Conservation (phyloP, 257 asterid genomes). For the Oldenlandia corymbosa region DNA sequence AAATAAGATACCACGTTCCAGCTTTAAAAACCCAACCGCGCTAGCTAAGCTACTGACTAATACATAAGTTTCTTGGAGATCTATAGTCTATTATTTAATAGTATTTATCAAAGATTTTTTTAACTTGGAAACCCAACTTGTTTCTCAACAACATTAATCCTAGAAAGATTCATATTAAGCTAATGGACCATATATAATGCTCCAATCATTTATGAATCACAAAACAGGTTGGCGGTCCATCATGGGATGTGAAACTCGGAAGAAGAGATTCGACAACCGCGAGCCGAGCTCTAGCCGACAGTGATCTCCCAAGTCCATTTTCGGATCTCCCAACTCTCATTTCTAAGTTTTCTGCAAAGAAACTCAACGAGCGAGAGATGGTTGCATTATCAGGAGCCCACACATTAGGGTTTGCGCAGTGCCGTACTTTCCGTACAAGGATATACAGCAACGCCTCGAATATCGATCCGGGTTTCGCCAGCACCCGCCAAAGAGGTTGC, state of each 20-base stretch:
- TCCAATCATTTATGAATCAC: no score
- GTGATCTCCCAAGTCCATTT: slow-evolving; percentile 20
- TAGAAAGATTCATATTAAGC: no score
- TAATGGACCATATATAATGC: no score
- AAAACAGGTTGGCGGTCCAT: slow-evolving; percentile 7
- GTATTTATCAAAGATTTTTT: no score
- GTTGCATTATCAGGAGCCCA: slow-evolving; percentile 25
- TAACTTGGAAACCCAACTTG: no score
- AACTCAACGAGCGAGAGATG: slow-evolving; percentile 27
- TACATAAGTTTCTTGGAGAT: no score
- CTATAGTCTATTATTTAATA: no score
- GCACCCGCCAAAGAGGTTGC: slow-evolving; percentile 23
- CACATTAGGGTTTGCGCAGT: slow-evolving; percentile 11
- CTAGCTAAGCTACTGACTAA: no score
- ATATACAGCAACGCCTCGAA: slow-evolving; percentile 23
- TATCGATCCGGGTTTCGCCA: slow-evolving; percentile 32
- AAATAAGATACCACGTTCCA: no score
- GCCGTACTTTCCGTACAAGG: slow-evolving; percentile 15
- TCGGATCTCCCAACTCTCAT: slow-evolving; percentile 6
- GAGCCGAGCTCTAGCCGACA: not conserved
- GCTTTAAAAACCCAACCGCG: no score
- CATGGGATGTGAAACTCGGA: not conserved
- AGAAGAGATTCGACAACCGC: slow-evolving; percentile 4
- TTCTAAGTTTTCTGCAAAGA: slow-evolving; percentile 9
- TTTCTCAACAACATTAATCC: no score